phyloP scores from a whole-genome alignment of 2,329 filamentous ascomycete genomes.

The Zarea fungicola region DNA sequence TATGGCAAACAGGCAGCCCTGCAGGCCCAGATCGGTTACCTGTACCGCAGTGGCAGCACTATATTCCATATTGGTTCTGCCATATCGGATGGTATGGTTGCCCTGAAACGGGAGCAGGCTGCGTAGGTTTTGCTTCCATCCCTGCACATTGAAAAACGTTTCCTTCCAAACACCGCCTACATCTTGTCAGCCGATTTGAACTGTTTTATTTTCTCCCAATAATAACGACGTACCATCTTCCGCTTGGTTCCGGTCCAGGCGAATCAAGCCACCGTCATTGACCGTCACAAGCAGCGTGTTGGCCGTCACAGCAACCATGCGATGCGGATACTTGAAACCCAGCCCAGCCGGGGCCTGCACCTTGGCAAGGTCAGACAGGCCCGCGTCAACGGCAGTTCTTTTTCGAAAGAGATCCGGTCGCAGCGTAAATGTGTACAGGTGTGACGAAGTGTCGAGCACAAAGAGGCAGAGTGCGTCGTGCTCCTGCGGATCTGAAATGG shows the following conservation, averaged over 20 bases:
- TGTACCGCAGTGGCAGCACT: slow-evolving; percentile 62
- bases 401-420: slow-evolving; percentile 77
- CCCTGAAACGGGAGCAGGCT: slow-evolving; percentile 63
- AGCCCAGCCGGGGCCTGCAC: slow-evolving; percentile 68
- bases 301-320: slow-evolving; percentile 68
- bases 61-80: slow-evolving; percentile 60
- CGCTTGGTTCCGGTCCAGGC: slow-evolving; percentile 55
- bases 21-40: slow-evolving; percentile 45
- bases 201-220: background rate
- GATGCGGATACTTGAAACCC: slow-evolving; percentile 72
- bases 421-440: slow-evolving; percentile 79
- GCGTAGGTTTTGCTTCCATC: slow-evolving; percentile 63
- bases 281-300: slow-evolving; percentile 75
- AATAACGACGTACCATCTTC: slow-evolving; percentile 37
- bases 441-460: slow-evolving; percentile 71
- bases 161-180: slow-evolving; percentile 55
- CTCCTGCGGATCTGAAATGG: slow-evolving; percentile 72
- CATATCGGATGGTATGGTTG: slow-evolving; percentile 58
- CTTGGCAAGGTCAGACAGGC: slow-evolving; percentile 72
- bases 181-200: slow-evolving; percentile 12
- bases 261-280: slow-evolving; percentile 70
- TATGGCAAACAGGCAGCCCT: slow-evolving; percentile 54
- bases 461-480: slow-evolving; percentile 75
- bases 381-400: slow-evolving; percentile 62
- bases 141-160: slow-evolving; percentile 66